Evolutionary conservation across 2,329 filamentous ascomycete genomes (phyloP), one percentile per base, ranked within the genome.

Genomic region (Aureobasidium sp.): DNA sequence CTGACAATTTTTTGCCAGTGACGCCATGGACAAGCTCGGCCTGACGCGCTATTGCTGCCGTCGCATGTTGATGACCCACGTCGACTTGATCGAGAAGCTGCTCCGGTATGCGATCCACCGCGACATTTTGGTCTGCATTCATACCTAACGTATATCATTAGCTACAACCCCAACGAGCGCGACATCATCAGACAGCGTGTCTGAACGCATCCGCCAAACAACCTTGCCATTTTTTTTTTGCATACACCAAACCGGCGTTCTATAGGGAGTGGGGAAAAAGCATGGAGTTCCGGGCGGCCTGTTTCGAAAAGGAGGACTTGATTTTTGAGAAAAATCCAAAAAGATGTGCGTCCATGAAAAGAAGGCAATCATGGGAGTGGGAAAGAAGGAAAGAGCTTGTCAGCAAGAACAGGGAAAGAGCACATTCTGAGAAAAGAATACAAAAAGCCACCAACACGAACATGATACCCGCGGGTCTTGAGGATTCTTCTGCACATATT

Each of bases 11-110:
- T 17, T 24, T 8, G 51, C 66, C 62, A 96, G 93, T 66, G 90
- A 96, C 69, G 93, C 91, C 37, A 95, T 98, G 86, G 90, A 97
- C 71, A 81, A 90, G 68, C 83, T 98, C 50, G 90, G 90, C 54
- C 86, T 94, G 66, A 91, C 89, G 73, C 83, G 93, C 63, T 98
- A 98, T 77, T 98, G 93, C 80, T 98, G 93, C 76, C 88, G 93
- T 63, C 86, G 93, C 66, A 98, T 98, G 93, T 84, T 98, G 71
- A 96, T 98, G 87, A 98, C 93, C 56, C 93, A 98, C 73, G 93
- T 98, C 64, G 93, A 98, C 70, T 78, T 98, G 58, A 96, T 98
- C 63, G 93, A 98, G 79, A 98, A 98, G 75, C 82, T 98, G 47
- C 82, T 98, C 60, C 88, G 91, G 88, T 95, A 84, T 62, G 80